phyloP scores from a whole-genome alignment of 2,329 filamentous ascomycete genomes.

The Graphium sp. region DNA sequence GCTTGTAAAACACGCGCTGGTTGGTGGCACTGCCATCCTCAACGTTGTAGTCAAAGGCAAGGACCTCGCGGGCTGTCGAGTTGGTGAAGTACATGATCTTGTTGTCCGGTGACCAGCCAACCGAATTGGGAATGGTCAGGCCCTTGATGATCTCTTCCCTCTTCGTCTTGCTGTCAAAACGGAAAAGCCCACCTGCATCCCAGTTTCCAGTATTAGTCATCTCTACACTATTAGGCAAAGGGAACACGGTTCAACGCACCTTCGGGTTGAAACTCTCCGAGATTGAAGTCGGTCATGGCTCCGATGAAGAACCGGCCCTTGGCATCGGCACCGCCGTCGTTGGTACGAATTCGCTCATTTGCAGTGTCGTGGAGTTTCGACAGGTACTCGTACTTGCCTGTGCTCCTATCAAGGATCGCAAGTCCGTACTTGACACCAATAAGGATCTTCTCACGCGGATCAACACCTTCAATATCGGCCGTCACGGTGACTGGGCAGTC shows the following conservation, averaged over 20 bases:
- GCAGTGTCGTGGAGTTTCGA: constrained; percentile 24
- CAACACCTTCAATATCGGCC: constrained; percentile 56
- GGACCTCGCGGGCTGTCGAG: constrained; percentile 53
- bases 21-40: constrained; percentile 48
- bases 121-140: constrained; percentile 70
- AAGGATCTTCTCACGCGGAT: constrained; percentile 47
- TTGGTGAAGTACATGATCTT: constrained; percentile 73
- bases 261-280: constrained; percentile 41
- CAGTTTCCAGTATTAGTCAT: constrained; percentile 2
- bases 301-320: constrained; percentile 74
- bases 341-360: constrained; percentile 46
- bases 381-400: constrained; percentile 36
- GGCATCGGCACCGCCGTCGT: constrained; percentile 71
- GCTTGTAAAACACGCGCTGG: constrained; percentile 55
- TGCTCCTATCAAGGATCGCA: constrained; percentile 54
- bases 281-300: constrained; percentile 61
- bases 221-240: constrained; percentile 4
- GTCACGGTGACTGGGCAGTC: constrained; percentile 48
- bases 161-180: constrained; percentile 46
- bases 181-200: constrained; percentile 49
- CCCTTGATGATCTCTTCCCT: constrained; percentile 41
- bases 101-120: constrained; percentile 61
- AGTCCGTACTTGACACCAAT: constrained; percentile 70
- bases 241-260: constrained; percentile 21
- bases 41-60: constrained; percentile 56